These are phyloP conservation scores for Amaranthus palmeri DNA, from an alignment of 148 eudicot species.

Conservation along the genomic window DNA sequence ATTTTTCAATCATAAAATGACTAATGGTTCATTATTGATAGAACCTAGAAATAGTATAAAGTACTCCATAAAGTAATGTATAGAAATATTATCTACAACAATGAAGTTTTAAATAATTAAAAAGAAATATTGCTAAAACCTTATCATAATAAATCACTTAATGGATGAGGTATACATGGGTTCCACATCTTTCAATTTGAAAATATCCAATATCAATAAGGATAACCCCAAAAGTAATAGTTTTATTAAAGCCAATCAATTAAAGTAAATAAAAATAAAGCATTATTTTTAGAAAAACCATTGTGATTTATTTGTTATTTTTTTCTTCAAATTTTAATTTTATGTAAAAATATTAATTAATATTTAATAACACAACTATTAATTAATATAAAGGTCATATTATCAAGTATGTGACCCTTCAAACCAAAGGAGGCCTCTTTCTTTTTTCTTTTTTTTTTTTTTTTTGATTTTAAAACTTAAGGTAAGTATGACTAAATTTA, in stretches of 20 bases:
- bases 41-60: constrained; percentile 4
- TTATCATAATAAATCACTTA: neutral
- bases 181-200: neutral
- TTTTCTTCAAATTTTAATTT: neutral
- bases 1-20: neutral
- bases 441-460: neutral
- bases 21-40: neutral
- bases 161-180: constrained; percentile 1
- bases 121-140: neutral
- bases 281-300: too few species aligned
- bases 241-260: neutral
- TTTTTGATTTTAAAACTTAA: neutral
- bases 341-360: neutral
- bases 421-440: neutral
- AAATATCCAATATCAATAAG: neutral
- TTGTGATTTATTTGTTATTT: neutral
- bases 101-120: neutral
- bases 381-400: neutral
- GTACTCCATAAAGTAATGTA: neutral
- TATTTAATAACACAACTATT: constrained; percentile 7
- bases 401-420: neutral
- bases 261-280: too few species aligned
- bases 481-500: neutral
- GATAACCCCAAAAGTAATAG: neutral
- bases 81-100: neutral